phyloP scores from a whole-genome alignment of 441 rosid genomes.

The Pelargonium fulgidum region DNA sequence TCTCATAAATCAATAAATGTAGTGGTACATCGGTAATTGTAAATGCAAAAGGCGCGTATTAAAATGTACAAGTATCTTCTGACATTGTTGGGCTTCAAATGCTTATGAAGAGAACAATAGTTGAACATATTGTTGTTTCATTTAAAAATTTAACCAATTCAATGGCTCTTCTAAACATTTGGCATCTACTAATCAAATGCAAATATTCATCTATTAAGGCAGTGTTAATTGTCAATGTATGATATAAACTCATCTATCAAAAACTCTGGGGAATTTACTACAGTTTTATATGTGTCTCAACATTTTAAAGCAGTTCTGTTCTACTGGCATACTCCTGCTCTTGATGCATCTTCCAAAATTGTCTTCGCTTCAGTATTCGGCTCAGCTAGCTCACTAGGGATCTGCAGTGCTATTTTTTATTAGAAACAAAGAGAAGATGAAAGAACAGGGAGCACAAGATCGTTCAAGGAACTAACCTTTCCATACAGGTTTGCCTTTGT shows the following conservation, averaged over 20 bases:
- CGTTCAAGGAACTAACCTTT: conserved; percentile 41
- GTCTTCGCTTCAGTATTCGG: conserved; percentile 53
- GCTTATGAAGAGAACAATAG: too few species aligned
- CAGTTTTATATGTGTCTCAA: not conserved
- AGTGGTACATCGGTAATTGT: too few species aligned
- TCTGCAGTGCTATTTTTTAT: conserved; percentile 38
- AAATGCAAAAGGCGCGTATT: too few species aligned
- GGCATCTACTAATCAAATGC: not conserved
- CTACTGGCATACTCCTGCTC: not conserved
- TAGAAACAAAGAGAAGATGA: conserved; percentile 10
- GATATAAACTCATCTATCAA: not conserved
- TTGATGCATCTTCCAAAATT: conserved; percentile 44
- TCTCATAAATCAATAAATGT: too few species aligned
- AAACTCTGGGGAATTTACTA: not conserved
- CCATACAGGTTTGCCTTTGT: conserved; percentile 45
- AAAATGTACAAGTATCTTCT: too few species aligned
- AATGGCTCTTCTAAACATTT: not conserved
- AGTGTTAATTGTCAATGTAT: not conserved
- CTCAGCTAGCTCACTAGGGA: conserved; percentile 68
- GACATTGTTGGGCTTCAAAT: too few species aligned
- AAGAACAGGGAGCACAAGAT: not conserved
- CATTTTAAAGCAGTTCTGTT: not conserved
- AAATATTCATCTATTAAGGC: not conserved
- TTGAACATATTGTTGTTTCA: too few species aligned
- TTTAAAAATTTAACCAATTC: too few species aligned